Percentiles rank a stretch among this genome's conserved stretches.
Conservation (phyloP, 352 stramenopile genomes). For the Globisporangium parvum region DNA sequence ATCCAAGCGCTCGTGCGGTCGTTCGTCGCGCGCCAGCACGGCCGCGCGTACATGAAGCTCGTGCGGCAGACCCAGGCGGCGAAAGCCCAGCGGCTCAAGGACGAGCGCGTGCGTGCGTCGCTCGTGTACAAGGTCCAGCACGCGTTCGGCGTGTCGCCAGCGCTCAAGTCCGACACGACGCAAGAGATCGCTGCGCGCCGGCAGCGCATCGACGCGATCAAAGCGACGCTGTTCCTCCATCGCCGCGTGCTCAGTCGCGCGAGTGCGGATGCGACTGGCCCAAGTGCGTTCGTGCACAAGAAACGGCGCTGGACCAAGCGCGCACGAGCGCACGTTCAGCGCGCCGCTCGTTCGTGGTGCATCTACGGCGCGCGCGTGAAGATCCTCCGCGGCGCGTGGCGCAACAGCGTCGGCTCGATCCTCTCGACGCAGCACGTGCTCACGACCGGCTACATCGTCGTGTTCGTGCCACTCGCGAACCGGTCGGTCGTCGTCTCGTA, state of each 20-base stretch:
- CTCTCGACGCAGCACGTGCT: constrained; percentile 66
- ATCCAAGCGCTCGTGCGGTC: constrained; percentile 37
- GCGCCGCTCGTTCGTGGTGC: constrained; percentile 41
- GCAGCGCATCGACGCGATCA: constrained; percentile 34
- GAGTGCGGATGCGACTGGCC: constrained; percentile 5
- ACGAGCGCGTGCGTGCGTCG: constrained; percentile 29
- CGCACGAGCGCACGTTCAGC: constrained; percentile 24
- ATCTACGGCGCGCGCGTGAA: constrained; percentile 47
- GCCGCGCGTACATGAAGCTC: constrained; percentile 43
- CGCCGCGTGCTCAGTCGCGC: constrained; percentile 4
- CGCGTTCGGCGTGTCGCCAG: constrained; percentile 28
- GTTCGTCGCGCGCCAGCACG: constrained; percentile 26
- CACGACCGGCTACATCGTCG: constrained; percentile 44
- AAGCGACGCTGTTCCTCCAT: constrained; percentile 43
- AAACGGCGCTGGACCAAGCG: constrained; percentile 48
- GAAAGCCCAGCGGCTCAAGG: constrained; percentile 32
- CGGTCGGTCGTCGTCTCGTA: constrained; percentile 48
- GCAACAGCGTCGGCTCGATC: constrained; percentile 34
- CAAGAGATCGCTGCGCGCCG: constrained; percentile 31
- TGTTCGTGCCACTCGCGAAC: constrained; percentile 53
- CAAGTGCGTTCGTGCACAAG: constrained; percentile 9
- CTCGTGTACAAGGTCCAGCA: constrained; percentile 35
- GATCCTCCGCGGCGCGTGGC: constrained; percentile 41
- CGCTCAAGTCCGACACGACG: constrained; percentile 50
- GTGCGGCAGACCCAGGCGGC: constrained; percentile 41